Conservation (phyloP, 306 rosid species). For the Hippophae rhamnoides region DNA sequence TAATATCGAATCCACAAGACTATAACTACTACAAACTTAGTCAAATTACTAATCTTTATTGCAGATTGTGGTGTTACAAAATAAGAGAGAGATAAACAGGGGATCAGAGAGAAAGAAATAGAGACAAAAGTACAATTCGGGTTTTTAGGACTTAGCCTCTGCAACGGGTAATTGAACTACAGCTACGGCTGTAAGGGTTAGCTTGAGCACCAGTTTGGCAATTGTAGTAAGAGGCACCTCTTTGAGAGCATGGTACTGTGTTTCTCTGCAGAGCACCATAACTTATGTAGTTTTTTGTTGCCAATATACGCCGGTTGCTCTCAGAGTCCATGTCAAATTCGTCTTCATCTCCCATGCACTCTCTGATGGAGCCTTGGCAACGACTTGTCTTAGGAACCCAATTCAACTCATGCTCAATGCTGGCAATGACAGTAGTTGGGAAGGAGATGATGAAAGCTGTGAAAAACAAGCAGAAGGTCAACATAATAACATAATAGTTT, state of each 20-base stretch:
- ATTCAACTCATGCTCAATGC: conserved; percentile 14
- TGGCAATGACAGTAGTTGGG: conserved; percentile 4
- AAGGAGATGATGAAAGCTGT: conserved; percentile 10
- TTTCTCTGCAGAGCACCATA: conserved; percentile 60
- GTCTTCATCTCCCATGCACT: conserved; percentile 38
- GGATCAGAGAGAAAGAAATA: background rate
- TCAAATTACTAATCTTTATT: background rate
- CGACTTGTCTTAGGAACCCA: conserved; percentile 28
- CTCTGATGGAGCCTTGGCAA: conserved; percentile 57
- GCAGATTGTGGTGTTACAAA: background rate
- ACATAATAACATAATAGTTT: conserved; percentile 15
- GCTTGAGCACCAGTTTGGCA: conserved; percentile 55
- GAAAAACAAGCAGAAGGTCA: conserved; percentile 22
- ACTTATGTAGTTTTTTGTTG: conserved; percentile 63
- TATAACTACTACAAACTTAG: too few relatives aligned
- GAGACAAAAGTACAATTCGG: background rate
- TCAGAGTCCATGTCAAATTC: conserved; percentile 43
- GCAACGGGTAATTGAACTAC: conserved; percentile 62
- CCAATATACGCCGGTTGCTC: conserved; percentile 64
- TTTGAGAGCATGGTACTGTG: conserved; percentile 65
- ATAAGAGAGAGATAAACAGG: background rate
- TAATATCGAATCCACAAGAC: background rate
- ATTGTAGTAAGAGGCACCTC: conserved; percentile 81
- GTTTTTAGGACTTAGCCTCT: conserved; percentile 24
- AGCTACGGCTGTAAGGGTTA: conserved; percentile 76